Percentiles rank a stretch among this genome's conserved stretches.
Conservation (phyloP, 768 basidiomycete species). For the Psilocybe sp. region DNA sequence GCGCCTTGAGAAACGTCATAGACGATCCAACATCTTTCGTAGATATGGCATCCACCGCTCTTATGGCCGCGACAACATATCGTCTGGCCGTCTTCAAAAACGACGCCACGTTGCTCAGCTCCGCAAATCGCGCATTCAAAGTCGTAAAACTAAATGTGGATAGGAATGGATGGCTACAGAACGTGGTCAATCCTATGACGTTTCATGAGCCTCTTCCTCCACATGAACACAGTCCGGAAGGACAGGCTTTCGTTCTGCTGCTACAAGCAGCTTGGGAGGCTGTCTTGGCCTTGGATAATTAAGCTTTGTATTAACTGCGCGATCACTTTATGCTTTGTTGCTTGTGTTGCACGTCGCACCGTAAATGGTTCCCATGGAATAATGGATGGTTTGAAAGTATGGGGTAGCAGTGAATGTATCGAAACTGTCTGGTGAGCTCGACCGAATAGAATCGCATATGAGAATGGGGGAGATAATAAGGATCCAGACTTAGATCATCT, state of each 20-base stretch:
- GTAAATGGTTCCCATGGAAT: too few species aligned
- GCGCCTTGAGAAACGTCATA: slow-evolving; percentile 52
- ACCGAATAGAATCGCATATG: too few species aligned
- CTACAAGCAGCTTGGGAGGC: slow-evolving; percentile 41
- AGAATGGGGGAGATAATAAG: too few species aligned
- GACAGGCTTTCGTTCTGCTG: slow-evolving; percentile 56
- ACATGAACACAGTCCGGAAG: slow-evolving; percentile 49
- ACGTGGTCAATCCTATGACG: slow-evolving; percentile 48
- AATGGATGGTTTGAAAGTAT: too few species aligned
- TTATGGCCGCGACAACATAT: slow-evolving; percentile 56
- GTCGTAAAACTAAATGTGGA: slow-evolving; percentile 37
- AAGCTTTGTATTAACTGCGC: too few species aligned
- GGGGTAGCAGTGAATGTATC: too few species aligned
- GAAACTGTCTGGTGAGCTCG: too few species aligned
- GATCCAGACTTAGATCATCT: too few species aligned
- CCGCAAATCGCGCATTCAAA: slow-evolving; percentile 38
- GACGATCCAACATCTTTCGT: slow-evolving; percentile 47
- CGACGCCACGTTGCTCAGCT: slow-evolving; percentile 30
- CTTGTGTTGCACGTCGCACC: too few species aligned
- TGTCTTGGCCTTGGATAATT: slow-evolving; percentile 5
- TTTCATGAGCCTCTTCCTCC: slow-evolving; percentile 36
- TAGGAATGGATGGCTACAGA: slow-evolving; percentile 39
- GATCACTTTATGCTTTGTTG: too few species aligned
- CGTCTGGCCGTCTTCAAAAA: slow-evolving; percentile 45
- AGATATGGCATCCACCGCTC: slow-evolving; percentile 54